A percentile compares a stretch with the other conserved stretches of the same genome.
phyloP scores from a whole-genome alignment of 2,329 filamentous ascomycete genomes.

The Helicocarpus griseus region DNA sequence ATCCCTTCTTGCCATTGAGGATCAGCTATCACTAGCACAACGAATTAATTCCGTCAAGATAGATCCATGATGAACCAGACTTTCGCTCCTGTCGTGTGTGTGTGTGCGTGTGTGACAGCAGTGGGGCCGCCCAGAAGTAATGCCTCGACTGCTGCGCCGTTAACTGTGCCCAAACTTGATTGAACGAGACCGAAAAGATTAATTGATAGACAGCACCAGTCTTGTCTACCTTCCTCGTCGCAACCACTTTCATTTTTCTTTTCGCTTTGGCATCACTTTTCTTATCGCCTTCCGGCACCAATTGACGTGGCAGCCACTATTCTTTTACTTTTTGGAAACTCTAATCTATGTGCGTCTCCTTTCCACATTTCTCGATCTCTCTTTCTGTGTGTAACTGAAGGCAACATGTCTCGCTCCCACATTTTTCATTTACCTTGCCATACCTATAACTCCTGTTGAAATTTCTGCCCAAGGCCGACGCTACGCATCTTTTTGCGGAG shows the following conservation, averaged over 20 bases:
- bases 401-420: neutral
- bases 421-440: neutral
- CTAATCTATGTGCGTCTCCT: neutral
- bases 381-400: neutral
- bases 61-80: neutral
- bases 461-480: neutral
- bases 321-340: neutral
- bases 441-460: neutral
- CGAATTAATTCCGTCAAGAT: neutral
- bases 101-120: neutral
- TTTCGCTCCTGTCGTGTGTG: too few species aligned
- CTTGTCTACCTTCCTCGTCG: neutral
- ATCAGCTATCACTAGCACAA: neutral
- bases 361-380: neutral
- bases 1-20: neutral
- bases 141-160: constrained; percentile 1
- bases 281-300: neutral
- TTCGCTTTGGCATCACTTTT: neutral
- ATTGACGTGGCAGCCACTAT: constrained; percentile 4
- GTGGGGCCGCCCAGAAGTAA: neutral
- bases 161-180: constrained; percentile 3
- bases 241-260: neutral
- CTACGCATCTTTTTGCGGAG: neutral
- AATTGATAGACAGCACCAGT: neutral
- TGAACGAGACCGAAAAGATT: neutral